Percentiles rank a stretch among this genome's conserved stretches.
phyloP scores from a whole-genome alignment of 768 basidiomycete genomes.

The Termitomyces sp. region DNA sequence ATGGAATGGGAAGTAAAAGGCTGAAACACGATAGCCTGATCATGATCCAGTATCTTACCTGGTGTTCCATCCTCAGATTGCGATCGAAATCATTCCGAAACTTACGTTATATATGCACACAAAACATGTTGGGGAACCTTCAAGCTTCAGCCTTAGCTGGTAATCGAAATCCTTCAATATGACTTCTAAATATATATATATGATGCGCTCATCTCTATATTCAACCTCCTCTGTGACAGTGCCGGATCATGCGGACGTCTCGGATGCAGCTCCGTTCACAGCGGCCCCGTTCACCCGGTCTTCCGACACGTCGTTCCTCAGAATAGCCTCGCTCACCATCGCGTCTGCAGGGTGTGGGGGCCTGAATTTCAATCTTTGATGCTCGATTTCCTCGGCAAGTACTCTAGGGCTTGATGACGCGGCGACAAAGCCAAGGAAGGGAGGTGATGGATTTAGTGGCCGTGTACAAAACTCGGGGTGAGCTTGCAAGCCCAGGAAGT shows the following conservation, averaged over 20 bases:
- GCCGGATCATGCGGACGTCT: slow-evolving; percentile 11
- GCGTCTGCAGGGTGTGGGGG: slow-evolving; percentile 73
- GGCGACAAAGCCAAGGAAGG: slow-evolving; percentile 93
- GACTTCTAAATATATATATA: slow-evolving; percentile 4
- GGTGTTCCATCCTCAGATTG: background rate
- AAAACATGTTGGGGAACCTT: background rate
- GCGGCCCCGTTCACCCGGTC: slow-evolving; percentile 19
- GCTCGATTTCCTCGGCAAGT: slow-evolving; percentile 65
- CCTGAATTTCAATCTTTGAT: slow-evolving; percentile 54
- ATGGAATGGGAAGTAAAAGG: background rate
- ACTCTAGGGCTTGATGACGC: slow-evolving; percentile 52
- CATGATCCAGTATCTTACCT: background rate
- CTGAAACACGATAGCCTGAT: background rate
- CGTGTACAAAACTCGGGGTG: slow-evolving; percentile 99
- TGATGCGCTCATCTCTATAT: slow-evolving; percentile 6
- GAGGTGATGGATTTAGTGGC: slow-evolving; percentile 94
- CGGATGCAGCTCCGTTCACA: slow-evolving; percentile 13
- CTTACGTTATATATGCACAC: background rate
- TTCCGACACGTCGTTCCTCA: slow-evolving; percentile 30
- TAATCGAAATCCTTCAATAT: background rate
- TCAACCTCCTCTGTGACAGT: background rate
- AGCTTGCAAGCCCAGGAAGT: slow-evolving; percentile 90
- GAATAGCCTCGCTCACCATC: slow-evolving; percentile 64
- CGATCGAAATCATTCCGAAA: background rate
- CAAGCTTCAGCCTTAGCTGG: too few species aligned